A percentile compares a stretch with the other conserved stretches of the same genome.
Conservation (phyloP, 2,329 filamentous ascomycete genomes). For the Trichoderma gracile region DNA sequence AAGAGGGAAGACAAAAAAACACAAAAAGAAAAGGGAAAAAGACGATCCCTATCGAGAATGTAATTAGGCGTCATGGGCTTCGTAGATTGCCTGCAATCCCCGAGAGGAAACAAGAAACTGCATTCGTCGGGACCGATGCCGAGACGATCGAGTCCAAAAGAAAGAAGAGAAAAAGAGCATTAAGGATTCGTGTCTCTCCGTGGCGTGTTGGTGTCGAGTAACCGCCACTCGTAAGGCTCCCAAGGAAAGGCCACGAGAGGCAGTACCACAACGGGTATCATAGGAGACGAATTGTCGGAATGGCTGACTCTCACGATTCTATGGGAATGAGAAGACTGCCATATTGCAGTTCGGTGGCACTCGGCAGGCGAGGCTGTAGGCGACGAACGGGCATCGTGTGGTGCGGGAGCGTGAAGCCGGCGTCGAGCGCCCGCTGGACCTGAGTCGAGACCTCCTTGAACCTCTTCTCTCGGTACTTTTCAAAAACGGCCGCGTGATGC, state of each 20-base stretch:
- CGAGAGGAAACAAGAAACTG: conserved; percentile 3
- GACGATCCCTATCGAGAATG: conserved; percentile 25
- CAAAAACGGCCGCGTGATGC: conserved; percentile 84
- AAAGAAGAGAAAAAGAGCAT: background rate
- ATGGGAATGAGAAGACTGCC: conserved; percentile 37
- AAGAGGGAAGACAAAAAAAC: conserved; percentile 1
- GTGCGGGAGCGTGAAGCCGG: conserved; percentile 56
- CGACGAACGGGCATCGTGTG: conserved; percentile 43
- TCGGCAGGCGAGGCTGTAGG: conserved; percentile 16
- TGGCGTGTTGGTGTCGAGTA: background rate
- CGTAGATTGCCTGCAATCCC: conserved; percentile 24
- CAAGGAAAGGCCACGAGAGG: background rate
- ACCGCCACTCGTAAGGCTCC: background rate
- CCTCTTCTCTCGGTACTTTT: conserved; percentile 86
- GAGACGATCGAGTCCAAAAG: background rate
- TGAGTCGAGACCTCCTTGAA: conserved; percentile 83
- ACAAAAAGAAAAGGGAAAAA: background rate
- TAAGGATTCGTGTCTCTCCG: background rate
- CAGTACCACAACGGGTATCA: background rate
- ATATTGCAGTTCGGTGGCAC: conserved; percentile 31
- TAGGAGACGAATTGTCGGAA: background rate
- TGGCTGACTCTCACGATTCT: conserved; percentile 33
- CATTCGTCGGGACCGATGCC: conserved; percentile 4
- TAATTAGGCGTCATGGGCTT: conserved; percentile 27
- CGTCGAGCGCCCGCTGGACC: conserved; percentile 72